Evolutionary conservation across 208 protist genomes (phyloP), one percentile per base, ranked within the genome.

Genomic region (Trypanosoma cruzi): DNA sequence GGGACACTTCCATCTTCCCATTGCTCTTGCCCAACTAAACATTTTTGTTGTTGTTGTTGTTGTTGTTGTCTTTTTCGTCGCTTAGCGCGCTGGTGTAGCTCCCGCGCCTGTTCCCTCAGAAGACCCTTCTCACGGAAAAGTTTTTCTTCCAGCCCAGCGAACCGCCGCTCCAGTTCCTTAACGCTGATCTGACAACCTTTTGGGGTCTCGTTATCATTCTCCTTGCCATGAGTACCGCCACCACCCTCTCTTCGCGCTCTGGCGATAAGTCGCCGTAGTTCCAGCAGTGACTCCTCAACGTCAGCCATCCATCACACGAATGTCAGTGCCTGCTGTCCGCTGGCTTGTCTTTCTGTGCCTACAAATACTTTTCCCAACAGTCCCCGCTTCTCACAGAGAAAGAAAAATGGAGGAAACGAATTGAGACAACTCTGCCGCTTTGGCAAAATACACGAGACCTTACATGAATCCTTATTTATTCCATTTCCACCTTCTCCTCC

Each of bases 321-420:
- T 6, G 4, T 18, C 11, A 34, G 44, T 7, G 18, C 7, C 44
- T 16, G 40, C 0, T 4, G 4, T 20, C 11, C 26, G 26, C 22
- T 3, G 8, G 3, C 22, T 14, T 7, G 48, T 26, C 48, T 52
- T 26, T 26, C 7, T 26, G 48, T 18, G 8, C 16, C n/a, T 22
- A 26, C 48, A 52, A 8, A 3, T 52, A 52, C 1, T 52, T 52
- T 26, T 26, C 48, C 48, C 37, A 44, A 52, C 22, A 52, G 22
- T 52, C 16, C 48, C 48, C 18, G 22, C 5, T 11, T 26, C 40
- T 44, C 11, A 40, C 44, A 60, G 52, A 62, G 29, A 60, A 18
- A 72, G 37, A 42, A 29, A 64, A 36, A 72, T 8, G 37, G 52
- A 64, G 11, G 53, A 13, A 56, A n/a, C n/a, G n/a, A n/a, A n/a